Evolutionary conservation across 345 rosid genomes (phyloP).

Genomic region (Eucalyptus curtisii): DNA sequence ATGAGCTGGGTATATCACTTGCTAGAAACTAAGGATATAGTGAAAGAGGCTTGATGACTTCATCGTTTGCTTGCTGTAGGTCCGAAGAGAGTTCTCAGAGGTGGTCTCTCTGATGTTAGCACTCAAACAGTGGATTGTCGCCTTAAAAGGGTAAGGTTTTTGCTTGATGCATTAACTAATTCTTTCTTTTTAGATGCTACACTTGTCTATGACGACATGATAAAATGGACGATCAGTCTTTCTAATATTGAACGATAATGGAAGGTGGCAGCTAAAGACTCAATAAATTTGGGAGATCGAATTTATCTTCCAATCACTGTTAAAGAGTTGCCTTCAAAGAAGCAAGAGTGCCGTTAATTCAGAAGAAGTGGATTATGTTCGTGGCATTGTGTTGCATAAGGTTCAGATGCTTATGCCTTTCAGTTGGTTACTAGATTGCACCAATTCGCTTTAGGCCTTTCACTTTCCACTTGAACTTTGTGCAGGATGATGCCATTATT

Average conservation of each 20-base stretch:
- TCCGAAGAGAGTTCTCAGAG: constrained; percentile 37
- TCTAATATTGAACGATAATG: constrained; percentile 13
- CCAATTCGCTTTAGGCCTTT: background rate
- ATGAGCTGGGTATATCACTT: background rate
- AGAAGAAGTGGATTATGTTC: constrained; percentile 59
- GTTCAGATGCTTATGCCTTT: constrained; percentile 12
- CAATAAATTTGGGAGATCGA: constrained; percentile 56
- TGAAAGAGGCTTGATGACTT: background rate
- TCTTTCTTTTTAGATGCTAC: background rate
- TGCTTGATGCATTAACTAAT: background rate
- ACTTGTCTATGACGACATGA: background rate
- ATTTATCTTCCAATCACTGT: constrained; percentile 63
- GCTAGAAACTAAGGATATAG: background rate
- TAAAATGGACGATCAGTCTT: background rate
- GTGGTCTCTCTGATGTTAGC: constrained; percentile 5
- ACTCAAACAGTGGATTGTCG: constrained; percentile 18
- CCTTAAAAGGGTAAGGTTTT: constrained; percentile 46
- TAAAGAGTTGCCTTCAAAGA: constrained; percentile 20
- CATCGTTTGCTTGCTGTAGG: constrained; percentile 19
- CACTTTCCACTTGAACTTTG: constrained; percentile 2
- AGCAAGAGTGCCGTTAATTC: constrained; percentile 25
- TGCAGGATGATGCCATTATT: constrained; percentile 68
- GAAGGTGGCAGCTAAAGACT: constrained; percentile 81
- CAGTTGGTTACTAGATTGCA: background rate
- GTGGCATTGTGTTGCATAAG: constrained; percentile 65